Conservation (phyloP, 2,329 filamentous ascomycete genomes). For the Zopfia rhizophila region DNA sequence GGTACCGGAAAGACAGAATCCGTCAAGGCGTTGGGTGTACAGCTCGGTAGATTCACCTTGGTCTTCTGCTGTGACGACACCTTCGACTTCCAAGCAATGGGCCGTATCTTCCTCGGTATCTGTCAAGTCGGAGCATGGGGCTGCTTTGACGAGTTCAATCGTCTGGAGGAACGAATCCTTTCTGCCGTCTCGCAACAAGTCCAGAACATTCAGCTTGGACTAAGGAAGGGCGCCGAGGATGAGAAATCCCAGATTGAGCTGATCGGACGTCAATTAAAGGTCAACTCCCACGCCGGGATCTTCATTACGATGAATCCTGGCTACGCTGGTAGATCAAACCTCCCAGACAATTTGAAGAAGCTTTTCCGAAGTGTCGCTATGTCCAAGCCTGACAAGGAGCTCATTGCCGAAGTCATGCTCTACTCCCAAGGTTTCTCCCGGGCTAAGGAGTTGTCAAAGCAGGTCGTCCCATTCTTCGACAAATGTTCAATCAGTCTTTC, state of each 20-base stretch:
- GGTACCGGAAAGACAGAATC: conserved; percentile 99
- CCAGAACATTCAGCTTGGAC: conserved; percentile 96
- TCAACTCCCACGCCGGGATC: conserved; percentile 94
- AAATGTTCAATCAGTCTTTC: conserved; percentile 82
- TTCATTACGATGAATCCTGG: conserved; percentile 99
- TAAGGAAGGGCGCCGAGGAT: conserved; percentile 85
- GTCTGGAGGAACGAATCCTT: conserved; percentile 95
- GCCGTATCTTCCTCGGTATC: conserved; percentile 98
- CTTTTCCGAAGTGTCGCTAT: conserved; percentile 99
- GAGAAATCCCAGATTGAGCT: conserved; percentile 91
- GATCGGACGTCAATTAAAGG: conserved; percentile 86
- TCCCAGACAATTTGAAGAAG: conserved; percentile 99
- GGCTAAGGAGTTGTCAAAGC: conserved; percentile 91
- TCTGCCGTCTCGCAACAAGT: conserved; percentile 99
- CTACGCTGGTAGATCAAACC: conserved; percentile 96
- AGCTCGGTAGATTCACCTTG: conserved; percentile 95
- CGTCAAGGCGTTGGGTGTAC: conserved; percentile 95
- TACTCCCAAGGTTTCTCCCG: conserved; percentile 99
- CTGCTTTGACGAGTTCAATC: conserved; percentile 99
- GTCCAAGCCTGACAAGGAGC: conserved; percentile 99
- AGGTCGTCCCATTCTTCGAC: conserved; percentile 98
- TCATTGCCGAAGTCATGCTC: conserved; percentile 99
- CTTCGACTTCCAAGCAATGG: conserved; percentile 99
- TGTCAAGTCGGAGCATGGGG: conserved; percentile 99
- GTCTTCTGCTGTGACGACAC: conserved; percentile 99